phyloP scores from a whole-genome alignment of 148 eudicot species.

The Chenopodium quinoa region DNA sequence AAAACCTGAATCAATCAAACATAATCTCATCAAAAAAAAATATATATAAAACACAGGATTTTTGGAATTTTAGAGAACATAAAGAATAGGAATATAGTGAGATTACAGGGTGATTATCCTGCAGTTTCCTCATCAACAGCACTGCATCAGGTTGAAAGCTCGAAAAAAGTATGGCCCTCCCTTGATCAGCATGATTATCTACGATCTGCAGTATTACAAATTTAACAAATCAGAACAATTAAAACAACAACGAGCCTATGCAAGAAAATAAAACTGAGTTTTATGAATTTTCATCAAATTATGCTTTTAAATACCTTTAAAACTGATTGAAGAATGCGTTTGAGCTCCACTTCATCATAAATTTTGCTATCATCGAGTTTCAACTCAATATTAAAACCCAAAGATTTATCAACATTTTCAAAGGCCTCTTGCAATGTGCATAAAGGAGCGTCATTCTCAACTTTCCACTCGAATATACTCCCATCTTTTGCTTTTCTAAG shows the following conservation, averaged over 20 bases:
- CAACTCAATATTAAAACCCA: constrained; percentile 49
- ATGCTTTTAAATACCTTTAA: constrained; percentile 20
- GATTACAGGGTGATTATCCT: constrained; percentile 43
- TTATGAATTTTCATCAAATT: not conserved
- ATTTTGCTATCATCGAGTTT: constrained; percentile 39
- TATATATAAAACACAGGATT: not conserved
- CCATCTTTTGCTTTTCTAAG: constrained; percentile 41
- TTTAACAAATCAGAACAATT: not conserved
- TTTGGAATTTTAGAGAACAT: not conserved
- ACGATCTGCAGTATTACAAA: constrained; percentile 21
- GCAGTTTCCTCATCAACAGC: constrained; percentile 37
- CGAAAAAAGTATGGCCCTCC: constrained; percentile 40
- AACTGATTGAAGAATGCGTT: constrained; percentile 27
- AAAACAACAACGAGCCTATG: not conserved
- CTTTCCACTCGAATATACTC: constrained; percentile 41
- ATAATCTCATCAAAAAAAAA: not conserved
- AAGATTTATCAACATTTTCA: constrained; percentile 29
- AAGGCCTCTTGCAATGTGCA: constrained; percentile 52
- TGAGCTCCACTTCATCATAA: constrained; percentile 30
- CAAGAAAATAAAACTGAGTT: not conserved
- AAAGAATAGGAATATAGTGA: not conserved
- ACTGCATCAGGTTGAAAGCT: constrained; percentile 58
- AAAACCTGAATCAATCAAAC: constrained; percentile 29
- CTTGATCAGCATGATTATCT: constrained; percentile 26
- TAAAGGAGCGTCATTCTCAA: constrained; percentile 41